phyloP scores from a whole-genome alignment of 2,329 filamentous ascomycete species.

The Colletotrichum sp. region DNA sequence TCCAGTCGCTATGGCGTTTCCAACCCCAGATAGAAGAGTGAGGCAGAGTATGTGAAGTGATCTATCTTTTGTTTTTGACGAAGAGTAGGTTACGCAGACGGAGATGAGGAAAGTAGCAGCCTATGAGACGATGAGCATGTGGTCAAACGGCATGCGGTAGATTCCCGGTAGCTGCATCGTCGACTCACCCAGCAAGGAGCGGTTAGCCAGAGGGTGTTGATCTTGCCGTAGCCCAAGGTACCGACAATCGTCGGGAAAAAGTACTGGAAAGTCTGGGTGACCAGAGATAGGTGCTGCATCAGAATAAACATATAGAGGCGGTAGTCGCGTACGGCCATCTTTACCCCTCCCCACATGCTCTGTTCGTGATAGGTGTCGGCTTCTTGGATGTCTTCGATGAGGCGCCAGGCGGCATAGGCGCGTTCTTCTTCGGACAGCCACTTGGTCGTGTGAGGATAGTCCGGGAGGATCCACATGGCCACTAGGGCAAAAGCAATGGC shows the following conservation, averaged over 20 bases:
- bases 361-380: slow-evolving; percentile 43
- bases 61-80: slow-evolving; percentile 59
- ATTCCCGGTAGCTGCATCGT: neutral
- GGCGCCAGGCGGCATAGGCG: slow-evolving; percentile 56
- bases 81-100: slow-evolving; percentile 59
- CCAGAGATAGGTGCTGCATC: slow-evolving; percentile 56
- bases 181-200: slow-evolving; percentile 57
- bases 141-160: neutral
- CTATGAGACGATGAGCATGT: slow-evolving; percentile 18
- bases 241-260: slow-evolving; percentile 71
- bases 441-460: slow-evolving; percentile 57
- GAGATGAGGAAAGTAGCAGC: slow-evolving; percentile 60
- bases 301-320: slow-evolving; percentile 59
- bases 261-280: slow-evolving; percentile 65
- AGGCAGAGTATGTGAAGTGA: slow-evolving; percentile 60
- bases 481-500: slow-evolving; percentile 41
- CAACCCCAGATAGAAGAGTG: slow-evolving; percentile 55
- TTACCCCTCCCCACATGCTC: slow-evolving; percentile 49
- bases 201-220: slow-evolving; percentile 62
- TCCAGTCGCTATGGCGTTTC: slow-evolving; percentile 60
- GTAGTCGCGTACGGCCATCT: slow-evolving; percentile 52
- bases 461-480: slow-evolving; percentile 47
- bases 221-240: slow-evolving; percentile 61
- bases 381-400: slow-evolving; percentile 53
- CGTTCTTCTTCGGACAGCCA: slow-evolving; percentile 59